Base-by-base conservation (phyloP, 2,329 filamentous ascomycete species). In the Sphaerulina vaccinii region DNA sequence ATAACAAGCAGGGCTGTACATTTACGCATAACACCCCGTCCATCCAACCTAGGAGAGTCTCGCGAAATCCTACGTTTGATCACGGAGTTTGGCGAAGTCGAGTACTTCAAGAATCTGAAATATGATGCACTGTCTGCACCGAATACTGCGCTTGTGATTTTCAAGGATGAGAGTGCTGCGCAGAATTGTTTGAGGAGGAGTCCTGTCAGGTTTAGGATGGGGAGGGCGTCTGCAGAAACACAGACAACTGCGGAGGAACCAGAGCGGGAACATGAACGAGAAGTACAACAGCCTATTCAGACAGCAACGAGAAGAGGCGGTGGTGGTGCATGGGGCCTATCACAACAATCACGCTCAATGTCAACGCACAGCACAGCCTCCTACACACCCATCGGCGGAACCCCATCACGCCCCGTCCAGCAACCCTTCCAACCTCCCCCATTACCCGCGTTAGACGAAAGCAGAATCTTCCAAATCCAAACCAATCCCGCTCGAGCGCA, bases 81-180 rank as follows among this genome's bases (percentile, higher is more conserved):
- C 48, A 72, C 75, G 55, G 68, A 70, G 46, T 79, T 76, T 56
- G 77, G 77, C 33, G 73, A 77, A 44, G 67, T 80, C 38, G 71
- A 71, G 56, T 71, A 72, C 57, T 79, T 71, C 66, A 72, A 72
- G 57, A 70, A 70, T 57, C 68, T 79, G 36, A 70, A 76, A 68
- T 75, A 77, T 60, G 75, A 79, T 49, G 67, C 70, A 44, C 62
- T 73, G 35, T 45, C 62, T 1, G 68, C 64, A 5, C 71, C 71
- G 38, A 75, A 76, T 51, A 62, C 71, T 7, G 69, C 70, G 7
- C 59, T 79, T 5, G 75, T 73, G 57, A 75, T 79, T 49, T 79
- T 72, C 64, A 68, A 70, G 47, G 66, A 72, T 32, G 62, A 69
- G 24, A 62, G 67, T 10, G 66, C 71, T 18, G 75, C 75, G 1